Evolutionary conservation across 805 yeast species (phyloP), one percentile per base, ranked within the genome.

Genomic region (Saturnispora silvae): DNA sequence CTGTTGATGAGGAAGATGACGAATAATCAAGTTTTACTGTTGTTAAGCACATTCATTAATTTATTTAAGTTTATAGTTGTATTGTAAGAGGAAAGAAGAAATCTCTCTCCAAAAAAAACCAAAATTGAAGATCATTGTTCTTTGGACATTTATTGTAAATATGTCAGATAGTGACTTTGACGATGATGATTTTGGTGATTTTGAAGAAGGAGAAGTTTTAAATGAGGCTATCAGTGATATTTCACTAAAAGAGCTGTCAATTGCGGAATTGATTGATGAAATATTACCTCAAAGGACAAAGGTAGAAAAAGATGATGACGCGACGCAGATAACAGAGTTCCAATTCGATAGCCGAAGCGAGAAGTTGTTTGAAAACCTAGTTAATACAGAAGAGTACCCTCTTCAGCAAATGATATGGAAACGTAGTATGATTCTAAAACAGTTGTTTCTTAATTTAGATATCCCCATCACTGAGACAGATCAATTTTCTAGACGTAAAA

Each of bases 321-420:
- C n/a, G n/a, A n/a, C n/a, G n/a, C n/a, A n/a, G n/a, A n/a, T n/a
- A n/a, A n/a, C n/a, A n/a, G 25, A 28, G 13, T 46, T 46, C 19
- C 23, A 37, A 7, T 36, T 58, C 26, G 42, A 46, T 26, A 52
- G 48, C 11, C 41, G 63, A 41, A 47, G 54, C 18, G 19, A 24
- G 5, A 45, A 44, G 13, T 44, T 57, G 6, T 52, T 48, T 35
- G 36, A 43, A 9, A 44, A 55, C 28, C 40, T 58, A 14, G 19
- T 27, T 4, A 39, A 47, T 2, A 53, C 53, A 30, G 53, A 52
- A 16, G 54, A 57, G 13, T 74, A 76, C 0, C 64, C 66, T 34
- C 54, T 73, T 24, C 67, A 66, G 20, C 81, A 78, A 1, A 67
- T 77, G 14, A 77, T 76, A 41, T 84, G 94, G 94, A 70, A 68